Percentiles rank a stretch among this genome's conserved stretches.
Conservation (phyloP, 2,329 filamentous ascomycete species). For the Cytospora piceae region DNA sequence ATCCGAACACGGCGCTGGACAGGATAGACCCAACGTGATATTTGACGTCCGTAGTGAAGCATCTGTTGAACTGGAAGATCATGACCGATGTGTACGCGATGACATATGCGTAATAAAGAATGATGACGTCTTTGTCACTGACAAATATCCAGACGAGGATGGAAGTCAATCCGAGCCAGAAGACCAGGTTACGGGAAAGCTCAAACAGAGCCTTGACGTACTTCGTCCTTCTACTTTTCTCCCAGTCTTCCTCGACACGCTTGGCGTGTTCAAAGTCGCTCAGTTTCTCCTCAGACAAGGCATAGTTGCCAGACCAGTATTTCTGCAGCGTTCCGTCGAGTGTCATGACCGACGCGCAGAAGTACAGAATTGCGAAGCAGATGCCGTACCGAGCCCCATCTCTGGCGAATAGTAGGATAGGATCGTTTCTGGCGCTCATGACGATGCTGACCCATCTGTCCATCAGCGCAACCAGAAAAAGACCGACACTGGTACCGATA, state of each 20-base stretch:
- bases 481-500: conserved; percentile 42
- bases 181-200: conserved; percentile 38
- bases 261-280: conserved; percentile 36
- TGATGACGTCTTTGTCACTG: conserved; percentile 37
- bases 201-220: conserved; percentile 38
- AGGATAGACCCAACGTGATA: conserved; percentile 42
- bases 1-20: conserved; percentile 39
- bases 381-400: conserved; percentile 41
- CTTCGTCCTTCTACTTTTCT: conserved; percentile 31
- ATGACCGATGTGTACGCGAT: conserved; percentile 43
- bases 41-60: conserved; percentile 43
- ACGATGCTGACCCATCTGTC: conserved; percentile 44
- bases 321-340: conserved; percentile 43
- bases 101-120: conserved; percentile 42
- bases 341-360: conserved; percentile 44
- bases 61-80: conserved; percentile 46
- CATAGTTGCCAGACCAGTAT: conserved; percentile 42
- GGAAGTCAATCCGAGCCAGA: conserved; percentile 40
- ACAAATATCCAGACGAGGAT: conserved; percentile 44
- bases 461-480: conserved; percentile 45
- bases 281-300: conserved; percentile 42
- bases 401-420: conserved; percentile 37
- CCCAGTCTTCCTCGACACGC: conserved; percentile 33
- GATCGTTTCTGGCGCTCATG: conserved; percentile 39
- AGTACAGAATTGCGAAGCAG: conserved; percentile 46